Conservation (phyloP, 2,329 filamentous ascomycete species). For the Calonectria fujianensis region DNA sequence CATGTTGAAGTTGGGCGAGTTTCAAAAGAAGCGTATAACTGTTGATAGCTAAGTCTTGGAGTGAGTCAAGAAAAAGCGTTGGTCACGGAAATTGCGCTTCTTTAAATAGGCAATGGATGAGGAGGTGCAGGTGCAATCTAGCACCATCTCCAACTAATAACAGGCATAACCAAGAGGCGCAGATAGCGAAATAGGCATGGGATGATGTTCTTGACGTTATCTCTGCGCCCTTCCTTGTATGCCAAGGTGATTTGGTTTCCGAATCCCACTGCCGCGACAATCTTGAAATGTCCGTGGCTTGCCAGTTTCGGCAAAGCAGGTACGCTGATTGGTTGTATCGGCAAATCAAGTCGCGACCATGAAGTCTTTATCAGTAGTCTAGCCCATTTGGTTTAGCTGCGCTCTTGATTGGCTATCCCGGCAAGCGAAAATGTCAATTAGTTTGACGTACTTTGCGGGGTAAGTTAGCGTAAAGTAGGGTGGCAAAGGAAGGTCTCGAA, state of each 20-base stretch:
- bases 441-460: background rate
- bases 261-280: slow-evolving; percentile 22
- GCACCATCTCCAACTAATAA: background rate
- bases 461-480: background rate
- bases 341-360: slow-evolving; percentile 26
- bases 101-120: slow-evolving; percentile 13
- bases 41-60: background rate
- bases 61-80: background rate
- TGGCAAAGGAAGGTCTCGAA: background rate
- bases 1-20: slow-evolving; percentile 4
- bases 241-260: background rate
- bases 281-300: slow-evolving; percentile 30
- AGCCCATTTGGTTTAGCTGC: background rate
- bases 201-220: background rate
- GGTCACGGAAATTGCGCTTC: background rate
- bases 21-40: background rate
- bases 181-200: background rate
- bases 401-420: slow-evolving; percentile 45
- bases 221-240: background rate
- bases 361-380: slow-evolving; percentile 14
- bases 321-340: slow-evolving; percentile 43
- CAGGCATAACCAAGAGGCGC: background rate
- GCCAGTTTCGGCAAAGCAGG: slow-evolving; percentile 28
- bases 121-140: background rate
- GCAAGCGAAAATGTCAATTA: slow-evolving; percentile 33